Evolutionary conservation across 345 rosid genomes (phyloP).

Genomic region (Gossypium rotundifolium): DNA sequence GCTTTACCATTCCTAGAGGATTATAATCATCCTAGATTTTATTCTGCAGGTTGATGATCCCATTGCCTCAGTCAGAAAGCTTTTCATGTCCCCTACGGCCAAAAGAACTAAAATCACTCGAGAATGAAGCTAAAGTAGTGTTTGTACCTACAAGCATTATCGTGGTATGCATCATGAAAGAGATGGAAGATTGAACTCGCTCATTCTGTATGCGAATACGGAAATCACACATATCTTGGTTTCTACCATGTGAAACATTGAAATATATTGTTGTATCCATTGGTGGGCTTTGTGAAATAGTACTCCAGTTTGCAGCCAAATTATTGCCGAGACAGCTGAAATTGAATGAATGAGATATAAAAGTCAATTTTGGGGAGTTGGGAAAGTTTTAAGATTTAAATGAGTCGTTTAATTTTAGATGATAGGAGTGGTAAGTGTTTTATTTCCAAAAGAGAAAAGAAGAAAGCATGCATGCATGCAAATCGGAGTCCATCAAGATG

Average conservation of each 20-base stretch:
- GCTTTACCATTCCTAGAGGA: background rate
- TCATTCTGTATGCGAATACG: background rate
- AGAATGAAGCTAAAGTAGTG: background rate
- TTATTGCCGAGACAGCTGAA: background rate
- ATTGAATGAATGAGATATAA: background rate
- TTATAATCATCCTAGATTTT: background rate
- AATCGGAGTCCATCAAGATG: too few species aligned
- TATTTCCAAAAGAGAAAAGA: too few species aligned
- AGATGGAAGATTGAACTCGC: background rate
- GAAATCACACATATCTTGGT: background rate
- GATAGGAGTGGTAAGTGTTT: too few species aligned
- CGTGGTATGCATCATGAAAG: background rate
- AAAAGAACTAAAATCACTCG: background rate
- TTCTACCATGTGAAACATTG: background rate
- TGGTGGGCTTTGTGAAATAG: background rate
- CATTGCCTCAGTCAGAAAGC: constrained; percentile 10
- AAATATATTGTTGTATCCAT: background rate
- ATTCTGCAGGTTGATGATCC: constrained; percentile 6
- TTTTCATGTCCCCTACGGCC: background rate
- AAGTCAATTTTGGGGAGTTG: background rate
- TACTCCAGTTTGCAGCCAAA: background rate
- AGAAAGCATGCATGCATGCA: too few species aligned
- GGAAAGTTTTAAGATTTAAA: background rate
- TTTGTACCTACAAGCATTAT: background rate
- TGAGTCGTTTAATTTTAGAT: background rate